A percentile compares a stretch with the other conserved stretches of the same genome.
These are phyloP conservation scores for Abrus precatorius DNA, from an alignment of 306 rosid genomes.

Conservation along the genomic window DNA sequence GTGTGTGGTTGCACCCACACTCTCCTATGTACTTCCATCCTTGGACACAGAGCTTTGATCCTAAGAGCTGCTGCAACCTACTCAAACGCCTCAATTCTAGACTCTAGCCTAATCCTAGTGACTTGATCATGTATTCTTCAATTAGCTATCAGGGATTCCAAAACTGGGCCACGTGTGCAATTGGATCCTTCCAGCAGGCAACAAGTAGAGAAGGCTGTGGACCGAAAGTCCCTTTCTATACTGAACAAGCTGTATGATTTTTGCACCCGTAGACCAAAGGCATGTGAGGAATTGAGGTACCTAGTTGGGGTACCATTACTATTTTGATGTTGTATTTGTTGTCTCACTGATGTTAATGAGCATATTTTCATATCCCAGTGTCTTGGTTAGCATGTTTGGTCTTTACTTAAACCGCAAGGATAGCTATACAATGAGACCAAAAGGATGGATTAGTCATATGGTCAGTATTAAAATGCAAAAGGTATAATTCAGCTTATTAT, in stretches of 20 bases:
- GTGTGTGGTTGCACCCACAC: background rate
- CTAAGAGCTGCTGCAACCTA: conserved; percentile 9
- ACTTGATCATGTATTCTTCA: conserved; percentile 36
- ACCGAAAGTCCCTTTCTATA: background rate
- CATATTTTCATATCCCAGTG: conserved; percentile 31
- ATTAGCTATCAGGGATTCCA: conserved; percentile 33
- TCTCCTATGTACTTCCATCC: conserved; percentile 8
- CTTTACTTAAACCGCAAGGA: conserved; percentile 37
- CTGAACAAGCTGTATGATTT: conserved; percentile 30
- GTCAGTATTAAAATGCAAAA: conserved; percentile 28
- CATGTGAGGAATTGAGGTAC: conserved; percentile 31
- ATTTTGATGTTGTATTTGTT: conserved; percentile 1
- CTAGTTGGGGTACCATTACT: background rate
- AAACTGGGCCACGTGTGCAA: background rate
- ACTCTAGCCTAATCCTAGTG: conserved; percentile 22
- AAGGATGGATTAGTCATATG: conserved; percentile 41
- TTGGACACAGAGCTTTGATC: background rate
- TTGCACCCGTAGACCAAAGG: conserved; percentile 38
- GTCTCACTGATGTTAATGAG: conserved; percentile 5
- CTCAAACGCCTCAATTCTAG: background rate
- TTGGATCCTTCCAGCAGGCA: conserved; percentile 17
- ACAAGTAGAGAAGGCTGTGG: conserved; percentile 6
- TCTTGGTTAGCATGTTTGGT: conserved; percentile 42
- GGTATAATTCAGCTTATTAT: background rate
- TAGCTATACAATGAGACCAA: conserved; percentile 38